phyloP scores from a whole-genome alignment of 2,329 filamentous ascomycete species.

The Aspergillus pseudonomiae region DNA sequence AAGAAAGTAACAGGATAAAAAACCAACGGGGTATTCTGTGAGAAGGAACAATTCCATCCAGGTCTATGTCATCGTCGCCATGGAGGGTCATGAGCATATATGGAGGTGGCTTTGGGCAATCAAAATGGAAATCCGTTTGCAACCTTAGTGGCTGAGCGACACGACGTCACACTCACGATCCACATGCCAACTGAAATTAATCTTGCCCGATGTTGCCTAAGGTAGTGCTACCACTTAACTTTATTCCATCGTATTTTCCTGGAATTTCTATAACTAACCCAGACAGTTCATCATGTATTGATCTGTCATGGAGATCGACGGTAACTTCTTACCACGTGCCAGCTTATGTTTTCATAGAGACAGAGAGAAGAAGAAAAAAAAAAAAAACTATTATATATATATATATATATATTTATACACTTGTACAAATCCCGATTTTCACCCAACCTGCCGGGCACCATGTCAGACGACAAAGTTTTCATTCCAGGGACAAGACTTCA shows the following conservation, averaged over 20 bases:
- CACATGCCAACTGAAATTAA: neutral
- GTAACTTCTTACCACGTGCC: neutral
- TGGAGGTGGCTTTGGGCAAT: neutral
- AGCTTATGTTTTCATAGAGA: neutral
- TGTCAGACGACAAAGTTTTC: neutral
- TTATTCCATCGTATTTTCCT: neutral
- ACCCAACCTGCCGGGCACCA: neutral
- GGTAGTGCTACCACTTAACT: neutral
- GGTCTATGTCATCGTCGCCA: neutral
- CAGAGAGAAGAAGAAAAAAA: neutral
- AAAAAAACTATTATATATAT: neutral
- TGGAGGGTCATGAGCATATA: neutral
- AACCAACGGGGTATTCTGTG: neutral
- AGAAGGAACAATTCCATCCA: neutral
- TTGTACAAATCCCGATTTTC: neutral
- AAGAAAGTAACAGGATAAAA: neutral
- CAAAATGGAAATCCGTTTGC: neutral
- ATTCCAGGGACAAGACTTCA: neutral
- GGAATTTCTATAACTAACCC: neutral
- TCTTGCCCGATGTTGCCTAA: neutral
- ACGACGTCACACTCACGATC: neutral
- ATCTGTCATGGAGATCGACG: neutral
- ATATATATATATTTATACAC: neutral
- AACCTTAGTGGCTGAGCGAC: neutral
- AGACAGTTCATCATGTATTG: too few species aligned